These are phyloP conservation scores for Acacia concinna DNA, from an alignment of 331 rosid genomes.

Conservation along the genomic window DNA sequence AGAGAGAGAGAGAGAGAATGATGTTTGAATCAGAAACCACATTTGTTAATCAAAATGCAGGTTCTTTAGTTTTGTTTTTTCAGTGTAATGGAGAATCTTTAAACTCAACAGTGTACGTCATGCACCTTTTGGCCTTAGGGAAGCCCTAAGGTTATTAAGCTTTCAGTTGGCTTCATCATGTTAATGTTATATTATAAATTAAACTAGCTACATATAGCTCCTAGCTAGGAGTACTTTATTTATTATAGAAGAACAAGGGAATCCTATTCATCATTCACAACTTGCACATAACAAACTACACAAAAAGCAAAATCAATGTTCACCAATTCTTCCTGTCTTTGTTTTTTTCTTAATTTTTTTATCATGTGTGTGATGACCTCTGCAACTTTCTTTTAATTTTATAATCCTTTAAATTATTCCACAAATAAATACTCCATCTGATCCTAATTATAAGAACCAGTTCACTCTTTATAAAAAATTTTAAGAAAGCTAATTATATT, in stretches of 20 bases:
- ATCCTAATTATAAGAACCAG: too few species aligned
- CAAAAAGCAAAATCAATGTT: constrained; percentile 23
- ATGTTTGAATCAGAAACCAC: constrained; percentile 57
- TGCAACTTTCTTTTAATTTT: constrained; percentile 38
- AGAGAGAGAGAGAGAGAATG: constrained; percentile 4
- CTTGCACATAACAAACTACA: constrained; percentile 48
- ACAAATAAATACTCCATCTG: not conserved
- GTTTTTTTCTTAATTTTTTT: constrained; percentile 16
- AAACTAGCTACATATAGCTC: not conserved
- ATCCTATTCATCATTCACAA: constrained; percentile 54
- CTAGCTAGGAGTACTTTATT: constrained; percentile 41
- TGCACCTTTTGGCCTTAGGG: constrained; percentile 47
- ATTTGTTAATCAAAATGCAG: not conserved
- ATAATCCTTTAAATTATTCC: not conserved
- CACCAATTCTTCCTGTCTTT: constrained; percentile 27
- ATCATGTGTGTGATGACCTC: constrained; percentile 33
- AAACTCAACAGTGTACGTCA: constrained; percentile 26
- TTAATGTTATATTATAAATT: constrained; percentile 1
- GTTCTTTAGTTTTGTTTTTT: constrained; percentile 18
- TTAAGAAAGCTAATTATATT: too few species aligned
- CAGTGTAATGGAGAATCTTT: constrained; percentile 48
- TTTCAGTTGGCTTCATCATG: constrained; percentile 38
- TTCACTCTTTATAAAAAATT: too few species aligned
- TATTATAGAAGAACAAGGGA: constrained; percentile 48
- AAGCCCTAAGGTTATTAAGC: constrained; percentile 52